These are phyloP conservation scores for Breynia disticha DNA, from an alignment of 441 rosid genomes.

Conservation along the genomic window DNA sequence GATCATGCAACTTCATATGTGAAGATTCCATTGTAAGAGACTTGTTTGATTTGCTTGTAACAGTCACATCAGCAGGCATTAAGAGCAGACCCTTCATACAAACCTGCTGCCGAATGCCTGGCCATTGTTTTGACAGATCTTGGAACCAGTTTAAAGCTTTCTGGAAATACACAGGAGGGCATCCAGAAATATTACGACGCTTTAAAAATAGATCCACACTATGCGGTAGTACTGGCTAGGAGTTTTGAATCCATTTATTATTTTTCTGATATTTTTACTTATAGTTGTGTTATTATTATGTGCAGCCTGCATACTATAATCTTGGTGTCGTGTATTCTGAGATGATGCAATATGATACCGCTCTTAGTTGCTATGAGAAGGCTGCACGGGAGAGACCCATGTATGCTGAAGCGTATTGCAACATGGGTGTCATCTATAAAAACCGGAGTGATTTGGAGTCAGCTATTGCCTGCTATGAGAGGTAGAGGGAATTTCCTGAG, in stretches of 20 bases:
- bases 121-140: conserved; percentile 91
- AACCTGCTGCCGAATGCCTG: conserved; percentile 86
- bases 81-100: conserved; percentile 68
- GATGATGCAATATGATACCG: conserved; percentile 96
- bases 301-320: conserved; percentile 99
- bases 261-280: too few relatives aligned
- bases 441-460: conserved; percentile 96
- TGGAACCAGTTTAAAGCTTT: conserved; percentile 90
- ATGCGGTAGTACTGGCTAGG: conserved; percentile 59
- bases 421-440: conserved; percentile 97
- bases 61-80: conserved; percentile 92
- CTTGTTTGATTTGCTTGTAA: conserved; percentile 19
- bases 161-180: conserved; percentile 90
- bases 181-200: conserved; percentile 96
- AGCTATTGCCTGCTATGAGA: conserved; percentile 92
- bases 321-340: conserved; percentile 96
- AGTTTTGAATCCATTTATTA: conserved; percentile 4
- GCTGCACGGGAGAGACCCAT: conserved; percentile 94
- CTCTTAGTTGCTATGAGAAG: conserved; percentile 89
- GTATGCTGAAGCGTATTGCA: conserved; percentile 98
- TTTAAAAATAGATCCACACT: conserved; percentile 80
- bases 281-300: conserved; percentile 3
- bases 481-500: conserved; percentile 30
- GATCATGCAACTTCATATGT: background rate
- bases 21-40: conserved; percentile 1